Evolutionary conservation across 2,329 filamentous ascomycete species (phyloP).

Genomic region (Herpotrichia juniperi): DNA sequence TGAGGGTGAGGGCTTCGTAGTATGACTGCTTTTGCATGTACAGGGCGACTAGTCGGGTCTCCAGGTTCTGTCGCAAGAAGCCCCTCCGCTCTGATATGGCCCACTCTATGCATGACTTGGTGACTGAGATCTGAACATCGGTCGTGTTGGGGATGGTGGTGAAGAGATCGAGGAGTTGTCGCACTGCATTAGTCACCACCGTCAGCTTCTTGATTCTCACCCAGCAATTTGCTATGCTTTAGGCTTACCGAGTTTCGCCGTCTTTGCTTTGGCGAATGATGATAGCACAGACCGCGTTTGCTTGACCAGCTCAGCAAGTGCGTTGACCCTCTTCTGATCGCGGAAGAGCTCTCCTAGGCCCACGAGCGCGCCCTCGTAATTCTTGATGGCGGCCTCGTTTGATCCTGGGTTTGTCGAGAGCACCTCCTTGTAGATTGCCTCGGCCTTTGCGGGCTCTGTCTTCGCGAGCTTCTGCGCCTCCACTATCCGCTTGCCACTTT

Average conservation of each 20-base stretch:
- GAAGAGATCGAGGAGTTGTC: conserved; percentile 95
- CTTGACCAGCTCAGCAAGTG: conserved; percentile 87
- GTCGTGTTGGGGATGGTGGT: conserved; percentile 90
- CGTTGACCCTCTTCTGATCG: conserved; percentile 80
- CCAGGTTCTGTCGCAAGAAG: conserved; percentile 97
- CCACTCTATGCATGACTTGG: conserved; percentile 99
- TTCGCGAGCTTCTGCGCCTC: conserved; percentile 87
- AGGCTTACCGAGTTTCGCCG: conserved; percentile 86
- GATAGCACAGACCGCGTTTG: conserved; percentile 90
- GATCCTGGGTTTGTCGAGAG: conserved; percentile 83
- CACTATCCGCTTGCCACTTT: conserved; percentile 72
- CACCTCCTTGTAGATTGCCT: conserved; percentile 87
- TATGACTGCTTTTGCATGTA: conserved; percentile 98
- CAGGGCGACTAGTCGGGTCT: conserved; percentile 90
- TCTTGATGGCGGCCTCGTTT: conserved; percentile 83
- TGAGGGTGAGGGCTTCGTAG: conserved; percentile 94
- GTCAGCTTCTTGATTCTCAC: neutral
- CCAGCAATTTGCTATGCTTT: no score
- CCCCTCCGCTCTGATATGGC: conserved; percentile 91
- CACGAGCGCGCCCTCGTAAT: conserved; percentile 89
- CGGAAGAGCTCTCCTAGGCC: conserved; percentile 91
- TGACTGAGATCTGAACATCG: conserved; percentile 92
- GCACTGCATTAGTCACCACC: conserved; percentile 65
- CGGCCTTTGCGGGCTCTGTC: conserved; percentile 81
- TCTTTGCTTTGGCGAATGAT: conserved; percentile 98